Base-by-base conservation (phyloP, 2,329 filamentous ascomycete genomes). In the Verticillium longisporum region DNA sequence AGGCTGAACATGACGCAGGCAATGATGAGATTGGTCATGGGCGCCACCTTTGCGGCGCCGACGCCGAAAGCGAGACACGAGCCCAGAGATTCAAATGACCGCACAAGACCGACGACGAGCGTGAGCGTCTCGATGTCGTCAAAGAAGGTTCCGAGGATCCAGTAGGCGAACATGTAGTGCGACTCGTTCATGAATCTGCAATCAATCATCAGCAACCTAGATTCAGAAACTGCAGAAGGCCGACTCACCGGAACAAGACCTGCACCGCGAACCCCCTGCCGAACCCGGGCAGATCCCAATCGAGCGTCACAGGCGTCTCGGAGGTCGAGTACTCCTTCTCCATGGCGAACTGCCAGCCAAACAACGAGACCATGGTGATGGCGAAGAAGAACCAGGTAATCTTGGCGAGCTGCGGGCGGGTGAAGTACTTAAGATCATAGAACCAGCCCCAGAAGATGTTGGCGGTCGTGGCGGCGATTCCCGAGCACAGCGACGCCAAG, bases 151-250 rank as follows among this genome's bases (percentile, higher is more conserved):
- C 78, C 80, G 1, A 82, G 71, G 14, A 81, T 68, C 78, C 79
- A 82, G 68, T 82, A 82, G 0, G 80, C 76, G 60, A 80, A 81
- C 71, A 81, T 81, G 65, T 78, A 78, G 54, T 82, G 76, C 0
- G 77, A 78, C 64, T 83, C 80, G 61, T 82, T 81, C 69, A 82
- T 75, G 66, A 82, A 80, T 10, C 45, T 53, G 9, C 18, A 9
- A 36, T 21, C 69, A 73, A 1, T 1, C 18, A 3, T 37, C 7
- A 41, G 61, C 66, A 6, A 67, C 60, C 0, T 9, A 37, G 1
- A 10, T n/a, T 7, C 13, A 13, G 1, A 4, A 4, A 26, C 9
- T n/a, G 37, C 31, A 37, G 15, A 36, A 13, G 13, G 2, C 38
- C 14, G 21, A 53, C 45, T 18, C 21, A 53, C 45, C 79, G 69